Evolutionary conservation across 306 rosid genomes (phyloP), one percentile per base, ranked within the genome.

Genomic region (Cucurbita argyrosperma): DNA sequence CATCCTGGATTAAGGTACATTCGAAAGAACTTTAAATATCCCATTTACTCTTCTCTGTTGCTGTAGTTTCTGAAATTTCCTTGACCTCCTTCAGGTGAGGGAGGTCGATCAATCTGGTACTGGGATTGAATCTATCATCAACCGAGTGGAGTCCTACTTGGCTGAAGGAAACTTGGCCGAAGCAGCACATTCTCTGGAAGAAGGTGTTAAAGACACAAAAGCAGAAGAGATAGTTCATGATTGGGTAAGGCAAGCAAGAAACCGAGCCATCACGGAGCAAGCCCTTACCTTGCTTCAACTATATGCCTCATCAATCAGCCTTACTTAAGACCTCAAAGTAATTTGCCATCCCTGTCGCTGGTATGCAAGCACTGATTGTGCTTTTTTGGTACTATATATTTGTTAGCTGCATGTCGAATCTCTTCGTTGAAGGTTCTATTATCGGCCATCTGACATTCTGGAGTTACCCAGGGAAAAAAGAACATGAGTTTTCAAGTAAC

Each of bases 251-350:
- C 86, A 72, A 64, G 96, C 91, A 46, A 88, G 97, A 81, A 91
- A 91, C 85, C 85, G 99, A 74, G 99, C 97, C 80, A 88, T 95
- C 59, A 82, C 99, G 12, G 99, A 95, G 86, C 99, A 95, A 83
- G 97, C 96, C 73, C 83, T 95, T 47, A 81, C 88, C 45, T 83
- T 91, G 47, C 90, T 91, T 71, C 92, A 88, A 80, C 92, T 96
- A 8, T 89, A 85, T 81, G 92, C 99, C 66, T 87, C 85, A 71
- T 87, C 92, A 79, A 80, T 95, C 76, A 87, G 91, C 87, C 84
- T 87, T 45, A 57, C 84, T 51, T 89, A 78, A 79, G 75, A 47
- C 39, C 74, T 50, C 16, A 35, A 51, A 35, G 21, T 72, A 58
- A 66, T 51, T 23, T 46, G 37, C 52, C 6, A 78, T 65, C 77